These are phyloP conservation scores for Rhizoclosmatium globosum DNA, from an alignment of 192 early-diverging fungal species.

Conservation along the genomic window DNA sequence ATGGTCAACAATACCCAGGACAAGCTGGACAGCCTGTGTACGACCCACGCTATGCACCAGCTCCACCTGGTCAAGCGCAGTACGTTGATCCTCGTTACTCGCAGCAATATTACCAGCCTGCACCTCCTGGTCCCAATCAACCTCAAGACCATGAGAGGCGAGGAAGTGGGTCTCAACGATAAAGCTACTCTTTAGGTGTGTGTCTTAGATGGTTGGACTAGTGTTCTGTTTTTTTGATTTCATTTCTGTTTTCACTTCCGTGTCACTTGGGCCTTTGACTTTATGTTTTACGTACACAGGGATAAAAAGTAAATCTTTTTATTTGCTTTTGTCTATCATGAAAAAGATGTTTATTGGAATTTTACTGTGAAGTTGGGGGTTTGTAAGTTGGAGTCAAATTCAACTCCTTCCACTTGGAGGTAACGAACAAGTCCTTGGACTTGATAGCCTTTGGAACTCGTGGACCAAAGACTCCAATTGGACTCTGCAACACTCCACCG, in stretches of 20 bases:
- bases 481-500: neutral
- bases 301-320: no score
- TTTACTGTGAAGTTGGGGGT: no score
- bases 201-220: neutral
- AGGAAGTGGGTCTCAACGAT: constrained; percentile 3
- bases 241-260: neutral
- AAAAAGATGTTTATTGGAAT: no score
- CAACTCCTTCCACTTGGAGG: neutral
- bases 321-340: no score
- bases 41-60: constrained; percentile 23
- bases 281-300: no score
- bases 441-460: neutral
- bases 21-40: constrained; percentile 5
- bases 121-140: neutral
- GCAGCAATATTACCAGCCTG: constrained; percentile 26
- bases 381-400: neutral
- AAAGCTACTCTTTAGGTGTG: neutral
- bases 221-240: neutral
- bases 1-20: neutral
- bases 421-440: neutral
- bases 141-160: neutral
- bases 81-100: constrained; percentile 39
- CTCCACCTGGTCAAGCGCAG: neutral
- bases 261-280: neutral
- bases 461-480: neutral